These are phyloP conservation scores for Candida boleticola DNA, from an alignment of 805 yeast species.

Conservation along the genomic window DNA sequence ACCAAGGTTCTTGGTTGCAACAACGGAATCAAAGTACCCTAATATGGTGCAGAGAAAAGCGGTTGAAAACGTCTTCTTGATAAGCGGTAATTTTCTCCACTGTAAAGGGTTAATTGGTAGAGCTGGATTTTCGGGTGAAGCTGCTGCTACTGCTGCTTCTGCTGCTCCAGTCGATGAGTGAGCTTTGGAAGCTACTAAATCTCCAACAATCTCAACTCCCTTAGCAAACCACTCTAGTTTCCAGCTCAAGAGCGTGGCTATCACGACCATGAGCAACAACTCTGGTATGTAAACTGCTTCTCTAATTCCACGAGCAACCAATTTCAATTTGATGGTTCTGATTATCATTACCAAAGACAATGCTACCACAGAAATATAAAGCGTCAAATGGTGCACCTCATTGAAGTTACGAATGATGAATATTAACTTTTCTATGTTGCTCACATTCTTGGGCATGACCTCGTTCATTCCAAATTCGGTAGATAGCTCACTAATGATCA, in stretches of 20 bases:
- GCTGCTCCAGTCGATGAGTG: background rate
- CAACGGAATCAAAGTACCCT: conserved; percentile 36
- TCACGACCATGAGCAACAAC: conserved; percentile 28
- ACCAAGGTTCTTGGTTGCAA: conserved; percentile 31
- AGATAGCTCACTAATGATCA: conserved; percentile 58
- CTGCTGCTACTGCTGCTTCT: background rate
- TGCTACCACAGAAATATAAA: conserved; percentile 18
- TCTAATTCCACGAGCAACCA: conserved; percentile 14
- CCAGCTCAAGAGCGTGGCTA: conserved; percentile 26
- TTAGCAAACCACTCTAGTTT: conserved; percentile 19
- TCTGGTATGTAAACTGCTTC: conserved; percentile 30
- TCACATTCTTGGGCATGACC: conserved; percentile 15
- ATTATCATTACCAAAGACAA: conserved; percentile 19
- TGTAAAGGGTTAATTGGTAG: conserved; percentile 22
- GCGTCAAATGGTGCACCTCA: conserved; percentile 15
- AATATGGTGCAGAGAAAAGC: conserved; percentile 31
- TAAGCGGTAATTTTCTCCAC: conserved; percentile 15
- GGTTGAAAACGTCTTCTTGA: conserved; percentile 24
- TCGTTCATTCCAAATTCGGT: conserved; percentile 41
- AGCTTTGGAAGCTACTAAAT: conserved; percentile 11
- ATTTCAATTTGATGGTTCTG: conserved; percentile 16
- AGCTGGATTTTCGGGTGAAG: background rate
- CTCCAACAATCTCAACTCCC: conserved; percentile 32
- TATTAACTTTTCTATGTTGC: conserved; percentile 20
- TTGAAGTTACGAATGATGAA: conserved; percentile 11